These are phyloP conservation scores for Crassisporium funariophilum DNA, from an alignment of 768 basidiomycete genomes.

Conservation along the genomic window DNA sequence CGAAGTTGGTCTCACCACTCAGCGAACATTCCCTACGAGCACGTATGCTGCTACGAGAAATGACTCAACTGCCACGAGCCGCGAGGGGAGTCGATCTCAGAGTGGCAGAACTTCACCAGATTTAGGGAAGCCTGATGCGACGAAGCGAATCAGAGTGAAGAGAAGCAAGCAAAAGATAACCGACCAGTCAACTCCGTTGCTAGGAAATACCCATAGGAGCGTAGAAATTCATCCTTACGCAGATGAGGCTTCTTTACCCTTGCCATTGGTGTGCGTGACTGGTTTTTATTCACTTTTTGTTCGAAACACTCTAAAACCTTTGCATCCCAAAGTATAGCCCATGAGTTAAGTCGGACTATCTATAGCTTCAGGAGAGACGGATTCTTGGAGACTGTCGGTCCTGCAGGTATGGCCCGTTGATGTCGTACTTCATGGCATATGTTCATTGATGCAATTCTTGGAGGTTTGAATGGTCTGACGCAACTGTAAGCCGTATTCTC, in stretches of 20 bases:
- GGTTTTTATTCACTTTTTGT: not conserved
- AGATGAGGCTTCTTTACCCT: slow-evolving; percentile 65
- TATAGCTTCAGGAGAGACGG: slow-evolving; percentile 81
- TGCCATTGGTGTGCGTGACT: slow-evolving; percentile 71
- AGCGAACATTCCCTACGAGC: slow-evolving; percentile 24
- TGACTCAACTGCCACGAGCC: slow-evolving; percentile 26
- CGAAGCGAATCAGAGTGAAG: slow-evolving; percentile 71
- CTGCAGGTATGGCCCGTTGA: slow-evolving; percentile 55
- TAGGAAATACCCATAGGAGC: slow-evolving; percentile 54
- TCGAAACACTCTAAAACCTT: not conserved
- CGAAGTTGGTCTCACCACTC: slow-evolving; percentile 42
- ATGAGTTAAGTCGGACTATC: slow-evolving; percentile 71
- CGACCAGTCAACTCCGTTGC: slow-evolving; percentile 60
- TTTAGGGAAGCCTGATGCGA: slow-evolving; percentile 45
- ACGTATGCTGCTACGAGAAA: slow-evolving; percentile 47
- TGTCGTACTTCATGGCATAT: not conserved
- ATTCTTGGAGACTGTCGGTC: slow-evolving; percentile 86
- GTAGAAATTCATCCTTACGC: slow-evolving; percentile 64
- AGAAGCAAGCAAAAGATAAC: slow-evolving; percentile 62
- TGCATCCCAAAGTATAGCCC: slow-evolving; percentile 73
- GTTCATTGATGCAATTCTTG: slow-evolving; percentile 3
- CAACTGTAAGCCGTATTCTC: slow-evolving; percentile 48
- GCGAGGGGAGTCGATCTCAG: slow-evolving; percentile 24
- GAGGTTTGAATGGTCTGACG: slow-evolving; percentile 81
- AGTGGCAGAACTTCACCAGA: slow-evolving; percentile 42